Evolutionary conservation across 768 basidiomycete genomes (phyloP), one percentile per base, ranked within the genome.

Genomic region (Cantharellus cinnabarinus): DNA sequence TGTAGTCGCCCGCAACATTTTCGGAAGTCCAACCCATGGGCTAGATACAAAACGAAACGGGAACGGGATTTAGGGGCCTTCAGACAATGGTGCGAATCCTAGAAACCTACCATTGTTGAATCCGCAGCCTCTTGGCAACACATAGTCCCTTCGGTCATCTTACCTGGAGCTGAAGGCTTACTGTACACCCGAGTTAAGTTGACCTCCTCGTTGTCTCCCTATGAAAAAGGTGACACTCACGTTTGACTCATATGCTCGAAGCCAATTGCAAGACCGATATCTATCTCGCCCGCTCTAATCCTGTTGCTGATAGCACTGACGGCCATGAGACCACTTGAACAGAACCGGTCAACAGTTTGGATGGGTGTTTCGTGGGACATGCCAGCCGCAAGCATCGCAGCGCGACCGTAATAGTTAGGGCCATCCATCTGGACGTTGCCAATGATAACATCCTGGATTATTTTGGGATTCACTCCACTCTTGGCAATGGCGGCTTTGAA

Each of bases 1-100:
- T 69, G 68, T 79, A 89, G 50, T 89, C 84, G 40, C 71, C 69
- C 0, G 87, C 87, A 40, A 90, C 84, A 62, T 88, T 90, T 70
- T 90, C 87, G 63, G 81, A 82, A 3, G 87, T 88, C 88, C 88
- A 89, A 4, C 87, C 87, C 88, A 89, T 90, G 40, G 83, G 83
- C 66, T 79, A 71, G 39, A 7, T 35, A 34, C 10, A 10, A 29
- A 29, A 29, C 20, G 20, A 29, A 29, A 29, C 20, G 20, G 20
- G 20, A 29, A 29, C 20, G 44, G 10, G 10, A 38, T 54, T 54
- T 54, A 14, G 41, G 20, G 51, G 4, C 37, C 42, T 61, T 20
- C 50, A 59, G 56, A 40, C 40, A 5, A 2, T 59, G 15, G 50
- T 59, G 54, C 15, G 48, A 5, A 5, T 29, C 50, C 29, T 20